Base-by-base conservation (phyloP, 139 green algal species). In the Coelastrella sp. region DNA sequence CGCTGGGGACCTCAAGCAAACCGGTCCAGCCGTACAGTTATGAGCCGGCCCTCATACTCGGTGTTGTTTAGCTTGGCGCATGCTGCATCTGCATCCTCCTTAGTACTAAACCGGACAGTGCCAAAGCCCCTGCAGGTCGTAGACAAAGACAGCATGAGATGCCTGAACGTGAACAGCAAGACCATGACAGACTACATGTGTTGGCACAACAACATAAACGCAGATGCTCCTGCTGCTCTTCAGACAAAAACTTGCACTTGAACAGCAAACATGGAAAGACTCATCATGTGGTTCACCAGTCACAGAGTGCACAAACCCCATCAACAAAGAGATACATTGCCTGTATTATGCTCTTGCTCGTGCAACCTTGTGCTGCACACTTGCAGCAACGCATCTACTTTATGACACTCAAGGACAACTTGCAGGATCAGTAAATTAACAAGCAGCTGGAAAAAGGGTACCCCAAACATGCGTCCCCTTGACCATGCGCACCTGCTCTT, bases 21-120 rank as follows among this genome's bases (percentile, higher is more conserved):
- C 6, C 95, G 88, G 85, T 98, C 95, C 17, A 98, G 91, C 3
- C 95, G 86, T 27, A 98, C 95, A 9, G 93, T 96, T 40, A 98
- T 94, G 2, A 92, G 91, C 23, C 95, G 85, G 11, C 94, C 93
- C 35, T 96, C 95, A 25, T 97, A 95, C 38, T 94, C 88, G 34
- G 86, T 89, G 87, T 96, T 96, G 92, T 97, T 96, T 88, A 98
- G 92, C 79, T 83, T 90, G 17, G 94, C 87, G 15, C 92, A 94
- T 2, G 94, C 92, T 21, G 75, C 59, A 34, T 93, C 83, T 19
- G 95, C 95, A 15, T 92, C 91, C n/a, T 95, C 89, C 69, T 86
- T 86, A 25, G 69, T 92, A 1, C 79, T 74, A 72, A 96, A 97
- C 8, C 92, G 87, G 37, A 98, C 94, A 1, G 93, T 98, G 73